Percentiles rank a stretch among this genome's conserved stretches.
phyloP scores from a whole-genome alignment of 805 yeast species.

The Kluyveromyces wickerhamii region DNA sequence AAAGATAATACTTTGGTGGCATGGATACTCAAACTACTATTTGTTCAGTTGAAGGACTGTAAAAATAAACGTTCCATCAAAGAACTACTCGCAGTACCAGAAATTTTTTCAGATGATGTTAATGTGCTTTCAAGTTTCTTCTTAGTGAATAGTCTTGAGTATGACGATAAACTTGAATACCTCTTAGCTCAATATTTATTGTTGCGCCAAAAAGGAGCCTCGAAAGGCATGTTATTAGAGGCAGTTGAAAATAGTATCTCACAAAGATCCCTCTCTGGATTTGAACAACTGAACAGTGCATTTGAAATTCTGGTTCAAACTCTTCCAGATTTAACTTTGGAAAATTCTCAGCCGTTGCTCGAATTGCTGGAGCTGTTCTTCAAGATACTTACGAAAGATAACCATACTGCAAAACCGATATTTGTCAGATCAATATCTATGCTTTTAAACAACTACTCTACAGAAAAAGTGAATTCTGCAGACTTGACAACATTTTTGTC shows the following conservation, averaged over 20 bases:
- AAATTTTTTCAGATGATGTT: background rate
- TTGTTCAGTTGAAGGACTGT: background rate
- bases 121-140: constrained; percentile 19
- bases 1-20: background rate
- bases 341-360: constrained; percentile 11
- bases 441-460: constrained; percentile 17
- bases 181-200: constrained; percentile 31
- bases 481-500: constrained; percentile 16
- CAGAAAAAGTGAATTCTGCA: constrained; percentile 5
- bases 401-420: constrained; percentile 15
- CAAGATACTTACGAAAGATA: constrained; percentile 16
- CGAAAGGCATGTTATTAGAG: constrained; percentile 3
- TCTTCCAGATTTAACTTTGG: constrained; percentile 5
- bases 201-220: constrained; percentile 21
- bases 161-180: constrained; percentile 17
- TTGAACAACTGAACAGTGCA: constrained; percentile 14
- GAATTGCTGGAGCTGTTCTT: constrained; percentile 18
- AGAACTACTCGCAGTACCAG: too few species aligned
- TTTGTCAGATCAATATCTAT: constrained; percentile 29
- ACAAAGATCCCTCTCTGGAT: background rate
- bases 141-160: constrained; percentile 17
- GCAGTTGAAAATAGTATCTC: background rate
- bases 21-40: constrained; percentile 1
- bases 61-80: background rate
- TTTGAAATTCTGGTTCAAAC: constrained; percentile 13